phyloP scores from a whole-genome alignment of 306 rosid species.

The Fragaria ananassa region DNA sequence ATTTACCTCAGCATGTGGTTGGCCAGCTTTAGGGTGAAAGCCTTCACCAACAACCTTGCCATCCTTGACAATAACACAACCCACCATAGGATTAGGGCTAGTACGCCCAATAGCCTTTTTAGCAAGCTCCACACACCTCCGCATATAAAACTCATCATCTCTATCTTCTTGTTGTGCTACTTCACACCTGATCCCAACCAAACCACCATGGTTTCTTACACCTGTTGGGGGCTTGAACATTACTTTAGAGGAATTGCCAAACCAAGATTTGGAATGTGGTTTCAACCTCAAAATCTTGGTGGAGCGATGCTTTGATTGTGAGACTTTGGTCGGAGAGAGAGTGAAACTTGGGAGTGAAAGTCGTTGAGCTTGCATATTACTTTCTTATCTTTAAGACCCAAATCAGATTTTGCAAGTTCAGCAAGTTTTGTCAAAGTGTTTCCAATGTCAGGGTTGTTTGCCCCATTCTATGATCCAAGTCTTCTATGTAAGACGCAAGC shows the following conservation, averaged over 20 bases:
- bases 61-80: constrained; percentile 82
- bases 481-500: neutral
- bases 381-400: neutral
- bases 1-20: constrained; percentile 82
- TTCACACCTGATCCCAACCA: constrained; percentile 24
- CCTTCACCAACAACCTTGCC: constrained; percentile 81
- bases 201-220: constrained; percentile 14
- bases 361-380: constrained; percentile 39
- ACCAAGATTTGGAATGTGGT: constrained; percentile 22
- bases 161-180: constrained; percentile 18
- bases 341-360: constrained; percentile 26
- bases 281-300: constrained; percentile 11
- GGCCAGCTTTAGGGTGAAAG: constrained; percentile 85
- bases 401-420: neutral
- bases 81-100: constrained; percentile 93
- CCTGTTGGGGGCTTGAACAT: constrained; percentile 14
- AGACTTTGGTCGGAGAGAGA: constrained; percentile 18
- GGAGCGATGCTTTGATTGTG: constrained; percentile 9
- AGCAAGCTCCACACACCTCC: constrained; percentile 74
- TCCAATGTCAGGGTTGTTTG: neutral
- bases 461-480: neutral
- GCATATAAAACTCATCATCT: constrained; percentile 63
- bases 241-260: constrained; percentile 25
- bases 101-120: constrained; percentile 67
- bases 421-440: neutral